Conservation (phyloP, 257 asterid genomes). For the Solanum pinnatisectum region DNA sequence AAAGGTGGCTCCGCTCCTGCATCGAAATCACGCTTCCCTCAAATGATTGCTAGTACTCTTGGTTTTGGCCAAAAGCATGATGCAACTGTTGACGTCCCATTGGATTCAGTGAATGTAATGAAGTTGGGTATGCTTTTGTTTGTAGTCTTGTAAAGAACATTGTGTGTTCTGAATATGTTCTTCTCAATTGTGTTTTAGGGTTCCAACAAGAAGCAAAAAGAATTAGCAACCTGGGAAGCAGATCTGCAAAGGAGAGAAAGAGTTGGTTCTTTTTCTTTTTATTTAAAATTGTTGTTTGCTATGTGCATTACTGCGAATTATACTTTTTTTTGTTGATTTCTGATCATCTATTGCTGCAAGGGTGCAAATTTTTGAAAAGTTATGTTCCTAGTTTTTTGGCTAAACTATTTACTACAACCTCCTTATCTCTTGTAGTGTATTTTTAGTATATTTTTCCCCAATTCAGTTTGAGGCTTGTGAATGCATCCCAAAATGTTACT, state of each 20-base stretch:
- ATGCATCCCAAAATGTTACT: neutral
- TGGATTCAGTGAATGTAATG: conserved; percentile 69
- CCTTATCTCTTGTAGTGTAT: neutral
- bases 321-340: neutral
- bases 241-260: conserved; percentile 79
- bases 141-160: neutral
- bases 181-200: conserved; percentile 42
- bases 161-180: neutral
- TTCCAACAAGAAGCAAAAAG: conserved; percentile 63
- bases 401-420: neutral
- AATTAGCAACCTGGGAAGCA: conserved; percentile 80
- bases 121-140: neutral
- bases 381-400: neutral
- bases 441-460: neutral
- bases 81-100: conserved; percentile 91
- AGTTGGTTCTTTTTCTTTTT: conserved; percentile 31
- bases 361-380: neutral
- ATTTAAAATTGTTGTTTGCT: neutral
- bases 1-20: conserved; percentile 46
- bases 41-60: conserved; percentile 68
- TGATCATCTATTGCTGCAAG: neutral
- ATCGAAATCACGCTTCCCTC: conserved; percentile 73
- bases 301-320: neutral
- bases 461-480: neutral
- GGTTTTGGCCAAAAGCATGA: conserved; percentile 96